Base-by-base conservation (phyloP, 2,329 filamentous ascomycete genomes). In the Colletotrichum chrysophilum region DNA sequence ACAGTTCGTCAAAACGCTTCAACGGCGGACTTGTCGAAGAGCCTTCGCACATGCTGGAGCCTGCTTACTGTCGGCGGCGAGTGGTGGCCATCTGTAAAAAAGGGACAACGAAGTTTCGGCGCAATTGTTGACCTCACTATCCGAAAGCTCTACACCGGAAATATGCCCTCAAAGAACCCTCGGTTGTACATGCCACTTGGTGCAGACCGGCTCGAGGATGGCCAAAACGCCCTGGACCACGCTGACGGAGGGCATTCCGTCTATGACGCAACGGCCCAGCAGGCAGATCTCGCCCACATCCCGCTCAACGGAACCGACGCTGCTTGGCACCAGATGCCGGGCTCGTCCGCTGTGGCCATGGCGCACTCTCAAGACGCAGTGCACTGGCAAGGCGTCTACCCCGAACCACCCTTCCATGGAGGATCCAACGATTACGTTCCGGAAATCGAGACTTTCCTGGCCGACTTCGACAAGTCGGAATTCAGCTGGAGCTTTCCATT, bases 61-160 rank as follows among this genome's bases (percentile, higher is more conserved):
- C 79, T 85, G 4, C 79, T 86, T 4, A 84, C 82, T n/a, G 80
- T 84, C 18, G 84, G 84, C 5, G 83, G 84, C 5, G 84, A 85
- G 68, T 86, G 84, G 84, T 86, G 85, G 85, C 83, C 83, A 8
- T 84, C 82, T 1, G 82, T 82, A 21, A 82, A 80, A 14, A 82
- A 77, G 8, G 81, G 81, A 3, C 81, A 81, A 43, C 76, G 78
- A 4, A 84, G 81, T 56, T 84, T 84, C 61, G 83, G 77, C 56
- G 71, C 75, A 14, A 67, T 82, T 30, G 80, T 81, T 10, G 81
- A 83, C 38, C 66, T 82, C 16, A 81, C 80, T 4, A 79, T 81
- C 26, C 72, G 70, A 76, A 79, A 62, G 30, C 66, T 77, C 13
- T 77, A 74, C 21, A 74, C 74, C 4, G 71, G 61, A 18, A 74